A percentile compares a stretch with the other conserved stretches of the same genome.
These are phyloP conservation scores for Tulasnella calospora DNA, from an alignment of 768 basidiomycete species.

Conservation along the genomic window DNA sequence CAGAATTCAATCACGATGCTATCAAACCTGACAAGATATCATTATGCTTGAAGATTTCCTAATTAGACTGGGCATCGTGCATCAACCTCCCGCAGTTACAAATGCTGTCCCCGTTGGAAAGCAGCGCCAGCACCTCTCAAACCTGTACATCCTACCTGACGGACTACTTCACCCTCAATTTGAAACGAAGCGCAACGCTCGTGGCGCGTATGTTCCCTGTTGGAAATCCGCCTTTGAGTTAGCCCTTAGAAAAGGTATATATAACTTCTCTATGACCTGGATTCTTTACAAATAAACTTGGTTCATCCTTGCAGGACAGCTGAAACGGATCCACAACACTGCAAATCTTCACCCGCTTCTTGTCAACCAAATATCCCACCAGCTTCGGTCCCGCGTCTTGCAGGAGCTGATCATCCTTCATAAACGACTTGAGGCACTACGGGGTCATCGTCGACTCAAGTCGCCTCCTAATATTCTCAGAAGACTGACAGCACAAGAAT, in stretches of 20 bases:
- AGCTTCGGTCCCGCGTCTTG: conserved; percentile 65
- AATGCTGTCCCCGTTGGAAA: neutral
- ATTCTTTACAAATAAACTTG: neutral
- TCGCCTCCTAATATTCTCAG: conserved; percentile 45
- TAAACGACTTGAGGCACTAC: conserved; percentile 39
- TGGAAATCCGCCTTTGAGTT: conserved; percentile 47
- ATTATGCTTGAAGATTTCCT: conserved; percentile 52
- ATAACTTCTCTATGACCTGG: neutral
- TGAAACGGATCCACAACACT: conserved; percentile 33
- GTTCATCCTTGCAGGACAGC: neutral
- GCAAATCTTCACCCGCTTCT: conserved; percentile 44
- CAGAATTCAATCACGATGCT: neutral
- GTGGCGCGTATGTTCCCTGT: conserved; percentile 56
- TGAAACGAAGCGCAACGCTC: conserved; percentile 45
- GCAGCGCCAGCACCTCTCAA: conserved; percentile 29
- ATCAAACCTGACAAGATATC: neutral
- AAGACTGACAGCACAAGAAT: conserved; percentile 61
- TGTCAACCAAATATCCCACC: conserved; percentile 54
- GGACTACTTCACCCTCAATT: conserved; percentile 65
- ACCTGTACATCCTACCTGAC: conserved; percentile 43
- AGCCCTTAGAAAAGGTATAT: conserved; percentile 40
- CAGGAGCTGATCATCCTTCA: conserved; percentile 67
- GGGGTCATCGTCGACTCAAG: conserved; percentile 27
- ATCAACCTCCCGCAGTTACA: neutral
- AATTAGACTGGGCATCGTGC: conserved; percentile 47